These are phyloP conservation scores for Neofusicoccum cordaticola DNA, from an alignment of 2,329 filamentous ascomycete genomes.

Conservation along the genomic window DNA sequence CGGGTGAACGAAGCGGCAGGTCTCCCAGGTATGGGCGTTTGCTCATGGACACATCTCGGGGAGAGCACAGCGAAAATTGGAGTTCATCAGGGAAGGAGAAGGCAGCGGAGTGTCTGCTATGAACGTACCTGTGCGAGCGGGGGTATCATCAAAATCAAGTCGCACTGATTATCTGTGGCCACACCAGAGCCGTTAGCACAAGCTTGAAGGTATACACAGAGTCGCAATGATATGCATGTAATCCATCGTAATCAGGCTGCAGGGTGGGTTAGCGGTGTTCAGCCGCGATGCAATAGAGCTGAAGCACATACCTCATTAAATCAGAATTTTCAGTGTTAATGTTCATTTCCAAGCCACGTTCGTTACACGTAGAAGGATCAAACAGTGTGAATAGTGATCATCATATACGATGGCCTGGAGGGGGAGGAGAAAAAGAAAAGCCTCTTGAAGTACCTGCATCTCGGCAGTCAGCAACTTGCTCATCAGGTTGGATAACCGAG, in stretches of 20 bases:
- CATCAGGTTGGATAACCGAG: background rate
- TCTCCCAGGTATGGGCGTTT: slow-evolving; percentile 65
- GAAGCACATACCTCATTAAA: slow-evolving; percentile 60
- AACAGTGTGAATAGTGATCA: slow-evolving; percentile 72
- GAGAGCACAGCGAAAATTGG: slow-evolving; percentile 64
- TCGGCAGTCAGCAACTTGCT: slow-evolving; percentile 13
- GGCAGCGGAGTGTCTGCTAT: slow-evolving; percentile 8
- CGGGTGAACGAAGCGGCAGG: slow-evolving; percentile 45
- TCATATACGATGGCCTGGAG: slow-evolving; percentile 52
- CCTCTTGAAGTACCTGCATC: slow-evolving; percentile 21
- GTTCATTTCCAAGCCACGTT: slow-evolving; percentile 53
- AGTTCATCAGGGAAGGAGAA: slow-evolving; percentile 54
- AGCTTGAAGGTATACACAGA: slow-evolving; percentile 20
- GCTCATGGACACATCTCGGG: slow-evolving; percentile 58
- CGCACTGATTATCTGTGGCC: slow-evolving; percentile 1
- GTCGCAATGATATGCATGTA: slow-evolving; percentile 1
- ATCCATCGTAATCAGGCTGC: slow-evolving; percentile 39
- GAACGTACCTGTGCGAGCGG: slow-evolving; percentile 20
- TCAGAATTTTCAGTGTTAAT: slow-evolving; percentile 65
- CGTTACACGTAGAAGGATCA: slow-evolving; percentile 55
- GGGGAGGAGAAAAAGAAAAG: slow-evolving; percentile 22
- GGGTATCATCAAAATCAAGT: background rate
- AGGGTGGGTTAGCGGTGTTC: slow-evolving; percentile 24
- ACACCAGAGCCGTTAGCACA: slow-evolving; percentile 17
- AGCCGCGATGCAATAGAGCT: background rate